A percentile compares a stretch with the other conserved stretches of the same genome.
These are phyloP conservation scores for Polytrichum commune DNA, from an alignment of 225 moss, liverwort and hornwort genomes.

Conservation along the genomic window DNA sequence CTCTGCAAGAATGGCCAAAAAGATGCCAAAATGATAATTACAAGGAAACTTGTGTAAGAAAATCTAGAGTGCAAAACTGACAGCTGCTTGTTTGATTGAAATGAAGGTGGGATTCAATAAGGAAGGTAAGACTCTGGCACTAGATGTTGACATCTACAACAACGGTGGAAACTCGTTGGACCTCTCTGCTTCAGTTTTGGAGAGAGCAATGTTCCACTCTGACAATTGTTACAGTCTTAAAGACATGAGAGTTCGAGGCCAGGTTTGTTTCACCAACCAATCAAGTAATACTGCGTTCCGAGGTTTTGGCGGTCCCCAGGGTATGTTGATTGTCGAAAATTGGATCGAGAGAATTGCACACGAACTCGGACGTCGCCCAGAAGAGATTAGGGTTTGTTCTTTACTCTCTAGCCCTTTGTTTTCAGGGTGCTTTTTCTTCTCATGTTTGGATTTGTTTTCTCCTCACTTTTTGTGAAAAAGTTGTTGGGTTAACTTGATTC, in stretches of 20 bases:
- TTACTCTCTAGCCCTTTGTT: not conserved
- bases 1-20: too few species aligned
- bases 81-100: not conserved
- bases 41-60: too few species aligned
- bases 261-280: slow-evolving; percentile 69
- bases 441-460: too few species aligned
- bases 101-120: slow-evolving; percentile 83
- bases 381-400: slow-evolving; percentile 68
- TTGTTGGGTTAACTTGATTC: too few species aligned
- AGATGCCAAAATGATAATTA: too few species aligned
- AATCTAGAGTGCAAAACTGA: too few species aligned
- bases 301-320: slow-evolving; percentile 97
- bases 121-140: slow-evolving; percentile 76
- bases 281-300: slow-evolving; percentile 95
- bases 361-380: slow-evolving; percentile 63
- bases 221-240: slow-evolving; percentile 86
- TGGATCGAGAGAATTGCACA: slow-evolving; percentile 90
- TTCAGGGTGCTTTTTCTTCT: too few species aligned
- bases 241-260: slow-evolving; percentile 72
- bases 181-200: slow-evolving; percentile 82
- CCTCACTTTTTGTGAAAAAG: too few species aligned
- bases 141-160: slow-evolving; percentile 72
- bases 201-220: slow-evolving; percentile 93
- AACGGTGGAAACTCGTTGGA: slow-evolving; percentile 86
- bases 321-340: slow-evolving; percentile 86